Evolutionary conservation across 2,329 filamentous ascomycete species (phyloP).

Genomic region (Pseudogymnoascus sp.): DNA sequence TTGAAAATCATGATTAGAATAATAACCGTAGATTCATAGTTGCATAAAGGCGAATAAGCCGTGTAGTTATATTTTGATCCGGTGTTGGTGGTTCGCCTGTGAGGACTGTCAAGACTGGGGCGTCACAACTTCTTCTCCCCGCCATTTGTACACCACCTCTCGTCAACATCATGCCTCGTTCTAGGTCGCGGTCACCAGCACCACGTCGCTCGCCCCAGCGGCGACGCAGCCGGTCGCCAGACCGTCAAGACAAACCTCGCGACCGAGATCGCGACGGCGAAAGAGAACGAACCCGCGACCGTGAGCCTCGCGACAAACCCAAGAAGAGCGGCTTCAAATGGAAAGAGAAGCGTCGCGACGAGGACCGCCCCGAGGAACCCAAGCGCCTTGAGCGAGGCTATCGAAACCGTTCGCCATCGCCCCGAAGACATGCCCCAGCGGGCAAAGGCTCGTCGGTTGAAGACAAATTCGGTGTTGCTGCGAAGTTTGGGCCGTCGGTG

Average conservation of each 20-base stretch:
- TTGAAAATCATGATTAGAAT: neutral
- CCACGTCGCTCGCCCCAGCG: slow-evolving; percentile 21
- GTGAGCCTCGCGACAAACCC: slow-evolving; percentile 21
- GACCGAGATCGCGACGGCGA: slow-evolving; percentile 28
- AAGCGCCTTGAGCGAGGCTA: slow-evolving; percentile 46
- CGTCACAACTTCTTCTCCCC: neutral
- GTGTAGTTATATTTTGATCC: neutral
- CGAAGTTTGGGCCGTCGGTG: slow-evolving; percentile 22
- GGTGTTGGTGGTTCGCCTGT: neutral
- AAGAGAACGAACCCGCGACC: slow-evolving; percentile 23
- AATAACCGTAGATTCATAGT: neutral
- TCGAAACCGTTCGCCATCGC: slow-evolving; percentile 34
- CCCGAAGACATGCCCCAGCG: slow-evolving; percentile 26
- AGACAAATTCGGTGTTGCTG: slow-evolving; percentile 27
- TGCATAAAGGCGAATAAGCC: neutral
- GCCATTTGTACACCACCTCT: neutral
- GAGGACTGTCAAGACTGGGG: neutral
- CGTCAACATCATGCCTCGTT: slow-evolving; percentile 5
- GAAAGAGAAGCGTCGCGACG: slow-evolving; percentile 45
- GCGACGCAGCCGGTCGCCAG: slow-evolving; percentile 37
- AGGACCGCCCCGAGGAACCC: slow-evolving; percentile 36
- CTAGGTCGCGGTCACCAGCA: slow-evolving; percentile 22
- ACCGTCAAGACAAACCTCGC: slow-evolving; percentile 17
- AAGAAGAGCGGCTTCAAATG: slow-evolving; percentile 43
- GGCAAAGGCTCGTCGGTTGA: slow-evolving; percentile 23